Evolutionary conservation across 371 early-diverging fungal species (phyloP).

Genomic region (Zychaea mexicana): DNA sequence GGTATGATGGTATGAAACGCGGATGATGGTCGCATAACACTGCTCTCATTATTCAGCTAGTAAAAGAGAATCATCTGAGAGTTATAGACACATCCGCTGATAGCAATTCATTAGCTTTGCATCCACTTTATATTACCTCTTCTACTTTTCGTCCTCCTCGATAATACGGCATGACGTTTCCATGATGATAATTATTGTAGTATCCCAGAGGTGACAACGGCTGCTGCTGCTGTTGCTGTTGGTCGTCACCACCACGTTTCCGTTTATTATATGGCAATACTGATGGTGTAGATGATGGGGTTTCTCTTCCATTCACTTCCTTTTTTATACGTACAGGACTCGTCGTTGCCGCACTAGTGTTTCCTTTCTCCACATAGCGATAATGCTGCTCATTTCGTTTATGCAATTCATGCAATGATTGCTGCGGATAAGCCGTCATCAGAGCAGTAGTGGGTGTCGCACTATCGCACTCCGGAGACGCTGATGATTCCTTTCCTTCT

Average conservation of each 20-base stretch:
- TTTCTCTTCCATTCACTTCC: neutral
- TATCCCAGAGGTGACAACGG: neutral
- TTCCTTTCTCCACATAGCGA: neutral
- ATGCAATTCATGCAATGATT: neutral
- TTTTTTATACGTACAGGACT: neutral
- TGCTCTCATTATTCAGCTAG: neutral
- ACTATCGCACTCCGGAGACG: neutral
- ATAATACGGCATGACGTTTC: neutral
- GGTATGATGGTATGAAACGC: constrained; percentile 2
- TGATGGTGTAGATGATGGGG: neutral
- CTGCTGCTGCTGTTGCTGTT: neutral
- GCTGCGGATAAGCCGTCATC: too few species aligned
- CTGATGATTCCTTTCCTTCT: constrained; percentile 3
- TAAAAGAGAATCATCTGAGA: too few species aligned
- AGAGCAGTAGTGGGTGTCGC: neutral
- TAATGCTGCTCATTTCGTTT: too few species aligned
- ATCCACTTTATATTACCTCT: neutral
- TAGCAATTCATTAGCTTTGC: neutral
- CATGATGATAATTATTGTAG: neutral
- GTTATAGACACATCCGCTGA: too few species aligned
- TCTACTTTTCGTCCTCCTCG: neutral
- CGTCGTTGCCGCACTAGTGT: neutral
- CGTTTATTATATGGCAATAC: neutral
- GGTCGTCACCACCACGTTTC: neutral
- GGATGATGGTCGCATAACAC: neutral